Evolutionary conservation across 441 rosid species (phyloP), one percentile per base, ranked within the genome.

Genomic region (Pelargonium exstipulatum): DNA sequence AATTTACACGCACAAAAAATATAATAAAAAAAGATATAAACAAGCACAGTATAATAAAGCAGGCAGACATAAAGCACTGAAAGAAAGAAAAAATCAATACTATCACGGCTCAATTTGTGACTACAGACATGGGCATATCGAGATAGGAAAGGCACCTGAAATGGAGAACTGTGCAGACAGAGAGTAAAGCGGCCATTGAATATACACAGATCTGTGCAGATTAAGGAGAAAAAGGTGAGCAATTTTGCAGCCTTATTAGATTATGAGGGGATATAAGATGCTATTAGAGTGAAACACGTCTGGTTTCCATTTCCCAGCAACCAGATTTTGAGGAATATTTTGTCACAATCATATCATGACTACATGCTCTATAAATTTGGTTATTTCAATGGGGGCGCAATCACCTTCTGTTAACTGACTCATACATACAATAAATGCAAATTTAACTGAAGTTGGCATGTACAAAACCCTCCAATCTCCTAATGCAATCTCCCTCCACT

Each of bases 151-250:
- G 8, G 20, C 22, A 57, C 62, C 62, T 18, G 62, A 7, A 57
- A 57, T 17, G 10, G 22, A 9, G 62, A 57, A 17, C 20, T 24
- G 29, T 29, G 29, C 26, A 57, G 62, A 9, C 62, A 57, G 62
- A 57, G 62, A 57, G 62, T 2, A 17, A 24, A 20, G 62, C 9
- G 3, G 29, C 62, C 62, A 57, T 57, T 57, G 62, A 57, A 57
- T 18, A 57, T 20, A n/a, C n/a, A n/a, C n/a, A n/a, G n/a, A n/a
- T n/a, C 62, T 57, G 62, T 18, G 12, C 4, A 57, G 9, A 24
- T 29, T 57, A 18, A 57, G 4, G 13, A 57, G 20, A 20, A 16
- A 57, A 18, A 9, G 22, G 13, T 18, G 26, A 18, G 13, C 12
- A 18, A 8, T 35, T 35, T 35, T 4, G 40, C 40, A 35, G 40